Evolutionary conservation across 140 eudicot genomes (phyloP), one percentile per base, ranked within the genome.

Genomic region (Cichorium intybus): DNA sequence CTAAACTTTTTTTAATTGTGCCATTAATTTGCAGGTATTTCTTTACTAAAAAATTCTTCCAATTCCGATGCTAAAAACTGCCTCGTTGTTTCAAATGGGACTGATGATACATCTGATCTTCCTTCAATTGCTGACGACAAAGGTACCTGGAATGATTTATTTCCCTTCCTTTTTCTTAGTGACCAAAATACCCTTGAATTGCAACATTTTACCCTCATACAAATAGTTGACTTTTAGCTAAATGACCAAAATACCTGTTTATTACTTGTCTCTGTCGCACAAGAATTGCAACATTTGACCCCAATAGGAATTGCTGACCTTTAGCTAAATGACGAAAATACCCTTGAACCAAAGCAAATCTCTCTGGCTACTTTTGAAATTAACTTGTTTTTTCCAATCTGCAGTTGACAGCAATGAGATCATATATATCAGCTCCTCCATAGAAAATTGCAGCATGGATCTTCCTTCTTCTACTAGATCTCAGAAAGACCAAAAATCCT

Each of bases 361-460:
- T n/a, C n/a, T n/a, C n/a, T n/a, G n/a, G n/a, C n/a, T n/a, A n/a
- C n/a, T n/a, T n/a, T n/a, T n/a, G n/a, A n/a, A n/a, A 66, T 60
- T 6, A 17, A 14, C n/a, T 34, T 71, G 5, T 64, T 45, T 69
- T 50, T 60, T 37, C 47, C 35, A 33, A 73, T 64, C 22, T 49
- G 73, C 83, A 84, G 94, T 52, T 6, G 87, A 76, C 37, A 34
- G 48, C 63, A 56, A 57, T 46, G 85, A 78, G 57, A 70, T 81
- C 55, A 20, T 68, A 50, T 68, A 70, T 43, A 74, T 75, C 70
- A 62, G 76, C 53, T 72, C 90, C 27, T 91, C 91, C 34, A 53
- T 59, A 62, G 83, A 75, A 74, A 60, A 74, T 71, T 68, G 79
- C 78, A 74, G 77, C 76, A 62, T 67, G 74, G 88, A 77, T 45